Evolutionary conservation across 2,329 filamentous ascomycete species (phyloP).

Genomic region (Fusarium gaditjirri): DNA sequence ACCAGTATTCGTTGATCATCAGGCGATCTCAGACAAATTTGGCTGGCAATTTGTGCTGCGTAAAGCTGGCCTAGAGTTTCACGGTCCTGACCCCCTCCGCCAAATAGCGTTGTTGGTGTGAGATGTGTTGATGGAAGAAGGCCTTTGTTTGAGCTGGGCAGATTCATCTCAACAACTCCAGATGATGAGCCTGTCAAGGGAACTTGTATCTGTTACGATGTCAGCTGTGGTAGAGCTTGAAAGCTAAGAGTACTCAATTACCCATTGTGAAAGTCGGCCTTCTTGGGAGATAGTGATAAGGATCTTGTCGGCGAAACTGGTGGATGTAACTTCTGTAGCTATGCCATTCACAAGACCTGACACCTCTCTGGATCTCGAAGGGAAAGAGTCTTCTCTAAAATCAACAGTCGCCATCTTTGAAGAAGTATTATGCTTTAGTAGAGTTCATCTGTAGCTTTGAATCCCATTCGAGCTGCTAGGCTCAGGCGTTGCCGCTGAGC

Average conservation of each 20-base stretch:
- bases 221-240: neutral
- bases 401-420: constrained; percentile 54
- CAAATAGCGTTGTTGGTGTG: constrained; percentile 87
- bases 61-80: constrained; percentile 89
- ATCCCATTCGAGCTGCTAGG: neutral
- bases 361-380: constrained; percentile 69
- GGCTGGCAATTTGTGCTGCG: constrained; percentile 87
- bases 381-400: constrained; percentile 69
- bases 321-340: constrained; percentile 75
- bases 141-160: constrained; percentile 58
- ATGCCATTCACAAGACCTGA: constrained; percentile 73
- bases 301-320: constrained; percentile 90
- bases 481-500: constrained; percentile 12
- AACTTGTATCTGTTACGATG: constrained; percentile 73
- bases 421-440: constrained; percentile 11
- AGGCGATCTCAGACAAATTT: constrained; percentile 77
- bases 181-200: constrained; percentile 76
- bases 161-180: constrained; percentile 69
- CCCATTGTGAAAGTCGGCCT: constrained; percentile 91
- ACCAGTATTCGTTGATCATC: constrained; percentile 70
- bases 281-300: constrained; percentile 88
- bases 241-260: constrained; percentile 51
- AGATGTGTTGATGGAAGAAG: constrained; percentile 82
- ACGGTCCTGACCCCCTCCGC: constrained; percentile 80
- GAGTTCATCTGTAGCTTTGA: constrained; percentile 15